A percentile compares a stretch with the other conserved stretches of the same genome.
Evolutionary conservation across 2,329 filamentous ascomycete genomes (phyloP).

Genomic region (Aspergillus sp.): DNA sequence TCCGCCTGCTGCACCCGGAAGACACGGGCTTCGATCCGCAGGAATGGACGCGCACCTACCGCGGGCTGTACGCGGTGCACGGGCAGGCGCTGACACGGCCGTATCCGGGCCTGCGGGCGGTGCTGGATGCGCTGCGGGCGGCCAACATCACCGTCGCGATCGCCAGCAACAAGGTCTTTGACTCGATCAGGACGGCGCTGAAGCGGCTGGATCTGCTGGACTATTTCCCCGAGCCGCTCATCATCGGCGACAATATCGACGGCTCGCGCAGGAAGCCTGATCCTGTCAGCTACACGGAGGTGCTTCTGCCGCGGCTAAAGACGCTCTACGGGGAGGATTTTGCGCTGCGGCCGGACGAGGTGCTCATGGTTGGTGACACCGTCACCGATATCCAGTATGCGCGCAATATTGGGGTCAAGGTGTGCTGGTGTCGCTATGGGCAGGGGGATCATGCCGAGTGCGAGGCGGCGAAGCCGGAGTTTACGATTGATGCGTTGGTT

Average conservation of each 20-base stretch:
- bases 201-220: constrained; percentile 1
- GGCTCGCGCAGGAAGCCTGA: constrained; percentile 12
- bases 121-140: constrained; percentile 12
- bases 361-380: constrained; percentile 17
- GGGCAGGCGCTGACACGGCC: constrained; percentile 19
- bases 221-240: constrained; percentile 7
- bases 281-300: constrained; percentile 10
- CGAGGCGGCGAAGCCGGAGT: constrained; percentile 8
- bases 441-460: constrained; percentile 14
- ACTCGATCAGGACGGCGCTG: constrained; percentile 15
- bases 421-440: constrained; percentile 17
- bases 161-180: constrained; percentile 24
- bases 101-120: constrained; percentile 15
- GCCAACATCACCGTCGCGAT: constrained; percentile 18
- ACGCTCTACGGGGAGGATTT: constrained; percentile 2
- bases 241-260: constrained; percentile 12
- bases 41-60: constrained; percentile 19
- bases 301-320: constrained; percentile 14
- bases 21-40: constrained; percentile 14
- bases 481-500: constrained; percentile 9
- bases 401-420: constrained; percentile 8
- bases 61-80: constrained; percentile 18
- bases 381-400: constrained; percentile 15
- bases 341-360: not conserved
- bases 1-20: constrained; percentile 8